phyloP scores from a whole-genome alignment of 202 grass and related monocot species.

The Digitaria exilis region DNA sequence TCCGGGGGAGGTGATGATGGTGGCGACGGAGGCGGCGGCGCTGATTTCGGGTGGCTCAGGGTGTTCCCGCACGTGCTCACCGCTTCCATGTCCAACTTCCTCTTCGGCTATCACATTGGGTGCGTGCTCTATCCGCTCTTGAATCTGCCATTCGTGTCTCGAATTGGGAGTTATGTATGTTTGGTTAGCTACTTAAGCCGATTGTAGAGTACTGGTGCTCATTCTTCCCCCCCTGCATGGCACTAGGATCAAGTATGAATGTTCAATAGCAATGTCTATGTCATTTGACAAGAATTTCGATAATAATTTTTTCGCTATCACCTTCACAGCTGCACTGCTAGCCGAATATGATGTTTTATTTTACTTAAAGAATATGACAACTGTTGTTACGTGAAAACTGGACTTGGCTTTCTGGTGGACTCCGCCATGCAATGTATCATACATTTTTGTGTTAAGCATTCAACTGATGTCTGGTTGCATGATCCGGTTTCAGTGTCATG shows the following conservation, averaged over 20 bases:
- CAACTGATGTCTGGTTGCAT: conserved; percentile 12
- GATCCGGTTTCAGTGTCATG: conserved; percentile 76
- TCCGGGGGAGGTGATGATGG: neutral
- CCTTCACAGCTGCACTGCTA: neutral
- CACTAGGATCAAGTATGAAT: neutral
- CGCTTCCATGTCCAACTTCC: conserved; percentile 92
- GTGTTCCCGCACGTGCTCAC: conserved; percentile 90
- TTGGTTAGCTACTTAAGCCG: neutral
- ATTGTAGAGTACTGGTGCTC: conserved; percentile 3
- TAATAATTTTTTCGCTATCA: neutral
- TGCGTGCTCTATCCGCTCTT: conserved; percentile 33
- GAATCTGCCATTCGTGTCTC: neutral
- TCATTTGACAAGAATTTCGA: neutral
- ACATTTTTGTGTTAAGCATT: conserved; percentile 7
- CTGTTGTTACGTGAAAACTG: conserved; percentile 24
- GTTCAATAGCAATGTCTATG: neutral
- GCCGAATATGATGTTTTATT: neutral
- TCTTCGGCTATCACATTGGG: conserved; percentile 98
- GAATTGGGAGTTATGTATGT: neutral
- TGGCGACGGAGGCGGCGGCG: conserved; percentile 37
- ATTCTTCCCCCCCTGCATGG: neutral
- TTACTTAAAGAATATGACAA: neutral
- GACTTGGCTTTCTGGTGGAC: neutral
- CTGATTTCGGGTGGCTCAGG: conserved; percentile 74
- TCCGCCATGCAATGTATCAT: neutral